Base-by-base conservation (phyloP, 2,329 filamentous ascomycete species). In the Alternaria gaisen region DNA sequence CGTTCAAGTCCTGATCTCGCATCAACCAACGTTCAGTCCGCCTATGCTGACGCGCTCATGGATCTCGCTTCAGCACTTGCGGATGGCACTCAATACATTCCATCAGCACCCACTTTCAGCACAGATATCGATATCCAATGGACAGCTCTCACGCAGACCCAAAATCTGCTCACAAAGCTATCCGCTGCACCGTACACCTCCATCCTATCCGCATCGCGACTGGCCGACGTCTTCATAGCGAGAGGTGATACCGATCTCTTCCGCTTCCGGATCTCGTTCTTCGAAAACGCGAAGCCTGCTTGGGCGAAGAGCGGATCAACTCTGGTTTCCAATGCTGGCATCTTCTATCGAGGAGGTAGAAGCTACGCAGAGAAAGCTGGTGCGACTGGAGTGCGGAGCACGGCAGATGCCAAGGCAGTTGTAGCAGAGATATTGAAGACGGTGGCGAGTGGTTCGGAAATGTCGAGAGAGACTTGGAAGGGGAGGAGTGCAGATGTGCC, bases 31-130 rank as follows among this genome's bases (percentile, higher is more conserved):
- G 81, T 80, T 16, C 80, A 87, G 9, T 84, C 84, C 60, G 83
- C 81, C 43, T 84, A 86, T 70, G 86, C 86, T 6, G 86, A 88
- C 56, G 83, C 86, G 3, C 80, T 89, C 14, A 79, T 85, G 14
- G 79, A 83, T 12, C 83, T 87, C 64, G 85, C 85, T 42, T 79
- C 81, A n/a, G 81, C 83, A 10, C 68, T 85, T 32, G 72, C 77
- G 32, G 73, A 77, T 42, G 63, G 55, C 0, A 28, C 62, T 1
- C 58, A 69, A 43, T 69, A 73, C 44, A 54, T 58, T 1, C 22
- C 64, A 7, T 53, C 58, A 2, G 63, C 65, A 8, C 63, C 67
- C 1, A 63, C 63, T 7, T 64, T 65, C 26, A 9, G 56, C 4
- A 53, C 63, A 18, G 70, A 72, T 34, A 38, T 67, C 0, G 69